A percentile compares a stretch with the other conserved stretches of the same genome.
Conservation (phyloP, 1,284 basidiomycete genomes). For the Gastroboletus turbinatus region DNA sequence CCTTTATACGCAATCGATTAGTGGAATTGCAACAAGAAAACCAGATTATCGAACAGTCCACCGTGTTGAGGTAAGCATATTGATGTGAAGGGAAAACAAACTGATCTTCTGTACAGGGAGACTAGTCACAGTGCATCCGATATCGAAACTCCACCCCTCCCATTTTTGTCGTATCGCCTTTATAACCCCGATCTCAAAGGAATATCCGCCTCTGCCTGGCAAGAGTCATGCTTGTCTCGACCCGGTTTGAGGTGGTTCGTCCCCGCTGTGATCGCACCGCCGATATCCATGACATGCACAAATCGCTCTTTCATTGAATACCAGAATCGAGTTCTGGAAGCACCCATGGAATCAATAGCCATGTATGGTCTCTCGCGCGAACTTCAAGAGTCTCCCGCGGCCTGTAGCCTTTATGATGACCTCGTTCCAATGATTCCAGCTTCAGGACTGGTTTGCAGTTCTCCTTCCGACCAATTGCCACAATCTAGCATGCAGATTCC, state of each 20-base stretch:
- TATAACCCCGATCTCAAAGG: slow-evolving; percentile 52
- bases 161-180: slow-evolving; percentile 40
- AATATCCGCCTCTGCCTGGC: slow-evolving; percentile 67
- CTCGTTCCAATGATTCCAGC: slow-evolving; percentile 65
- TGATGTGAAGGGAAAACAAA: slow-evolving; percentile 11
- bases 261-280: slow-evolving; percentile 83
- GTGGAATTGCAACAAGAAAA: slow-evolving; percentile 48
- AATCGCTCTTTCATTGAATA: slow-evolving; percentile 81
- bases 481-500: slow-evolving; percentile 89
- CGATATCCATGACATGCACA: slow-evolving; percentile 72
- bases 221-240: slow-evolving; percentile 78
- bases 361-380: slow-evolving; percentile 85
- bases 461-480: slow-evolving; percentile 78
- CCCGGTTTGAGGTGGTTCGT: slow-evolving; percentile 80
- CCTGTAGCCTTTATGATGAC: slow-evolving; percentile 50
- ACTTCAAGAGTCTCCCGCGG: slow-evolving; percentile 61
- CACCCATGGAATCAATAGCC: slow-evolving; percentile 70
- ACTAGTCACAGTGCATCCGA: slow-evolving; percentile 22
- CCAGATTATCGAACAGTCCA: slow-evolving; percentile 40
- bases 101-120: slow-evolving; percentile 21
- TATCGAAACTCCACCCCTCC: slow-evolving; percentile 29
- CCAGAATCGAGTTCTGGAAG: slow-evolving; percentile 61
- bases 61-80: slow-evolving; percentile 49
- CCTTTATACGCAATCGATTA: slow-evolving; percentile 56
- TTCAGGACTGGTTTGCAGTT: slow-evolving; percentile 68